Evolutionary conservation across 768 basidiomycete species (phyloP).

Genomic region (Pulveroboletus sp.): DNA sequence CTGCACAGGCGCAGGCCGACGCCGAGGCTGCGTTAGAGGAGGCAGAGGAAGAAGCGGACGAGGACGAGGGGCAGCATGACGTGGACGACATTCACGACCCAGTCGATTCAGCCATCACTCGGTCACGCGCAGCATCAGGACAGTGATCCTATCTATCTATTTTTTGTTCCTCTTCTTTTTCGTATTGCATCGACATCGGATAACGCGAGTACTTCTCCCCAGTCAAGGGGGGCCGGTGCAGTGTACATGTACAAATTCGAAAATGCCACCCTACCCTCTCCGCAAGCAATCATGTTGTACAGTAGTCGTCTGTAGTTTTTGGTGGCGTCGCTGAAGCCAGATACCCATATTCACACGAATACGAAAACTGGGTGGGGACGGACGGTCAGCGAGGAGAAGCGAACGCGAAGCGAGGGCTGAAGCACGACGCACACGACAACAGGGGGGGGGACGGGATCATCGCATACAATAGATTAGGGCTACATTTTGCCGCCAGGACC

Average conservation of each 20-base stretch:
- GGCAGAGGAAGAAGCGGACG: slow-evolving; percentile 52
- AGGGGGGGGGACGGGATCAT: background rate
- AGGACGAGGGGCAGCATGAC: slow-evolving; percentile 35
- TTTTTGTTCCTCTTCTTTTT: background rate
- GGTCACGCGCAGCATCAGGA: slow-evolving; percentile 4
- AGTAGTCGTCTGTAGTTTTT: slow-evolving; percentile 7
- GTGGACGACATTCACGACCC: slow-evolving; percentile 14
- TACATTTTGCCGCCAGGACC: slow-evolving; percentile 53
- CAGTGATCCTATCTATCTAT: slow-evolving; percentile 25
- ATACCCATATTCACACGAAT: slow-evolving; percentile 30
- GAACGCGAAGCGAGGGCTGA: background rate
- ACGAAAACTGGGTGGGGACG: slow-evolving; percentile 19
- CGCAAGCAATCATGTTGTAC: slow-evolving; percentile 22
- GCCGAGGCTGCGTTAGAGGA: slow-evolving; percentile 75
- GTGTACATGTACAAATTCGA: slow-evolving; percentile 9
- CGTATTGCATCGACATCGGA: slow-evolving; percentile 17
- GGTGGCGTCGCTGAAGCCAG: slow-evolving; percentile 19
- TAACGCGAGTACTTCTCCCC: slow-evolving; percentile 19
- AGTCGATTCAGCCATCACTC: slow-evolving; percentile 10
- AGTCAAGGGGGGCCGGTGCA: slow-evolving; percentile 9
- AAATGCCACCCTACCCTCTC: slow-evolving; percentile 1
- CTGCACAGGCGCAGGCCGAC: slow-evolving; percentile 74
- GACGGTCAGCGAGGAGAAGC: slow-evolving; percentile 3
- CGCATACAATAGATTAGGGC: slow-evolving; percentile 15
- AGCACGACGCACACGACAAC: no score